phyloP scores from a whole-genome alignment of 495 filamentous ascomycete genomes.

The Xylaria intraflava region DNA sequence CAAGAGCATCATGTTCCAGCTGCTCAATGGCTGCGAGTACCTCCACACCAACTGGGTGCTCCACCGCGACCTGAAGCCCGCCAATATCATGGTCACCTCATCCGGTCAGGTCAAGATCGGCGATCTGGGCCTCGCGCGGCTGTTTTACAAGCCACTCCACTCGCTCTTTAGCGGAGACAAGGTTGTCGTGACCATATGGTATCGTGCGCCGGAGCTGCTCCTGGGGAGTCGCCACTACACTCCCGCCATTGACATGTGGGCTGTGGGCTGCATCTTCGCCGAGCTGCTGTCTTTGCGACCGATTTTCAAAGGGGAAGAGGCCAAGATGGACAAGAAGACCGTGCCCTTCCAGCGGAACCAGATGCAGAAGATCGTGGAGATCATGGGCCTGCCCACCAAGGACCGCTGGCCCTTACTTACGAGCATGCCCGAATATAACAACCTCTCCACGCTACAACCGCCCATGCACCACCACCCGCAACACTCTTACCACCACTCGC shows the following conservation, averaged over 20 bases:
- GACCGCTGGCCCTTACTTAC: constrained; percentile 80
- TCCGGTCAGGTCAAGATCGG: constrained; percentile 86
- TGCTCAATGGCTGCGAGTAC: constrained; percentile 90
- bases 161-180: constrained; percentile 92
- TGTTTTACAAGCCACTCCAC: constrained; percentile 90
- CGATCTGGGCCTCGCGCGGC: constrained; percentile 81
- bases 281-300: constrained; percentile 85
- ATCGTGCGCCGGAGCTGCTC: constrained; percentile 89
- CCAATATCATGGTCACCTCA: constrained; percentile 97
- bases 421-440: constrained; percentile 73
- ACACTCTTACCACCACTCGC: constrained; percentile 32
- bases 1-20: constrained; percentile 88
- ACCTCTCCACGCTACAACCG: constrained; percentile 59
- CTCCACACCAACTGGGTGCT: constrained; percentile 96
- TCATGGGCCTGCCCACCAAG: constrained; percentile 83
- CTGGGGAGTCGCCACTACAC: constrained; percentile 91
- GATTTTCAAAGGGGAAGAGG: constrained; percentile 98
- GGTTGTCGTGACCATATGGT: constrained; percentile 99
- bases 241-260: constrained; percentile 94
- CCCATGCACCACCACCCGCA: constrained; percentile 33
- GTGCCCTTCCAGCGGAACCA: constrained; percentile 97
- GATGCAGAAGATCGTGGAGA: constrained; percentile 97
- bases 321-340: constrained; percentile 98
- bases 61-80: constrained; percentile 93
- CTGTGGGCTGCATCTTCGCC: constrained; percentile 95